Evolutionary conservation across 2,329 filamentous ascomycete genomes (phyloP).

Genomic region (Colletotrichum tabaci): DNA sequence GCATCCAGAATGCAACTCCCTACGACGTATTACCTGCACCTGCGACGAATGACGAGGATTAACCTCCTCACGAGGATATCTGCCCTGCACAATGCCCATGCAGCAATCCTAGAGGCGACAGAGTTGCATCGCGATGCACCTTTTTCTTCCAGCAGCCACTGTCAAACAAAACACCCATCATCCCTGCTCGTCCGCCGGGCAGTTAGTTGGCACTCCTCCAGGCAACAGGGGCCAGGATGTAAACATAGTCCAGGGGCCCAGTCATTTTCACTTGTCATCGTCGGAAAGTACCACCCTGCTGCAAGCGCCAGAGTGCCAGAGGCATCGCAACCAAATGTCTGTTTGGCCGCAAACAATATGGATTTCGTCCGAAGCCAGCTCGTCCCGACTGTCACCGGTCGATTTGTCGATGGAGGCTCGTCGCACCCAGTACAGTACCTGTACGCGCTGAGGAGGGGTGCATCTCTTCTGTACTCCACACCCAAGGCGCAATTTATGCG

Average conservation of each 20-base stretch:
- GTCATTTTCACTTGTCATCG: slow-evolving; percentile 33
- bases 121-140: slow-evolving; percentile 31
- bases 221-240: slow-evolving; percentile 29
- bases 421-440: slow-evolving; percentile 20
- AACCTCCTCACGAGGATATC: background rate
- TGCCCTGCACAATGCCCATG: slow-evolving; percentile 12
- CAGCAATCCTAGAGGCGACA: slow-evolving; percentile 19
- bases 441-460: background rate
- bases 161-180: slow-evolving; percentile 34
- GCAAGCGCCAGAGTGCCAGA: slow-evolving; percentile 1
- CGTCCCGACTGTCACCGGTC: slow-evolving; percentile 11
- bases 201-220: background rate
- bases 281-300: background rate
- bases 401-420: background rate
- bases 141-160: slow-evolving; percentile 6
- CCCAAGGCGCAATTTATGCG: slow-evolving; percentile 3
- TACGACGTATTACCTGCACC: slow-evolving; percentile 10
- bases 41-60: background rate
- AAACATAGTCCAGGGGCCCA: slow-evolving; percentile 31
- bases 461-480: slow-evolving; percentile 10
- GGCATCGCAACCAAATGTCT: background rate
- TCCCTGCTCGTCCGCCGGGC: slow-evolving; percentile 28
- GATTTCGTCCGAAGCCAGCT: slow-evolving; percentile 32
- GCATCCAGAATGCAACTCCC: background rate
- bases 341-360: slow-evolving; percentile 19